Conservation (phyloP, 2,329 filamentous ascomycete species). For the Bipolaris oryzae region DNA sequence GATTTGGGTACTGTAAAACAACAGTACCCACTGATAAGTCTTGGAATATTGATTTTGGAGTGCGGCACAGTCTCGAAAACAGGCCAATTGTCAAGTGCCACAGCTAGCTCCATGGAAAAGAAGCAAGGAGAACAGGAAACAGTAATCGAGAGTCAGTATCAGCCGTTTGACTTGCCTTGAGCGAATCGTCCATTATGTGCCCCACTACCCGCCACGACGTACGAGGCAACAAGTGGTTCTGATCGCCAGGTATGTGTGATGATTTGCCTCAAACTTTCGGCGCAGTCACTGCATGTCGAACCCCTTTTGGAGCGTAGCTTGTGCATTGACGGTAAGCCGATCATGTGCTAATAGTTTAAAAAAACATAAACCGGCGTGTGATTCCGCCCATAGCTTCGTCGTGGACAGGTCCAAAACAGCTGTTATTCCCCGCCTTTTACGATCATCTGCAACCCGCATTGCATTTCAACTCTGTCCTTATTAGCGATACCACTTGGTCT, state of each 20-base stretch:
- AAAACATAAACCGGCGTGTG: conserved; percentile 8
- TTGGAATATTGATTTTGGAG: neutral
- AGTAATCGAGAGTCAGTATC: conserved; percentile 4
- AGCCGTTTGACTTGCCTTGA: neutral
- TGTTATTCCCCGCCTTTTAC: neutral
- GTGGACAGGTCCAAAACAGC: neutral
- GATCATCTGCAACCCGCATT: neutral
- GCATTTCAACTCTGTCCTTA: neutral
- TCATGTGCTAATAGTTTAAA: conserved; percentile 6
- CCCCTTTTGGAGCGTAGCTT: conserved; percentile 2
- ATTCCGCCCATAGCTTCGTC: neutral
- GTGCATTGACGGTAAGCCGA: conserved; percentile 8
- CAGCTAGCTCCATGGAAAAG: neutral
- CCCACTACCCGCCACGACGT: conserved; percentile 3
- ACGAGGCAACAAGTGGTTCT: conserved; percentile 1
- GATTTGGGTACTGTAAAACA: neutral
- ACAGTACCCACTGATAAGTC: neutral
- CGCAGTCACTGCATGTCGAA: conserved; percentile 5
- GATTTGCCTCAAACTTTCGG: conserved; percentile 12
- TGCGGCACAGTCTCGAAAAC: conserved; percentile 2
- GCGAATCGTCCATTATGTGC: conserved; percentile 1
- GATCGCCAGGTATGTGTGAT: conserved; percentile 7
- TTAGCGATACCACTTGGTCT: neutral
- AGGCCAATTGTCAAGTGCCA: neutral
- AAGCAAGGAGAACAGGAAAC: neutral